Conservation (phyloP, 768 basidiomycete species). For the Podaxis mareebaensis region DNA sequence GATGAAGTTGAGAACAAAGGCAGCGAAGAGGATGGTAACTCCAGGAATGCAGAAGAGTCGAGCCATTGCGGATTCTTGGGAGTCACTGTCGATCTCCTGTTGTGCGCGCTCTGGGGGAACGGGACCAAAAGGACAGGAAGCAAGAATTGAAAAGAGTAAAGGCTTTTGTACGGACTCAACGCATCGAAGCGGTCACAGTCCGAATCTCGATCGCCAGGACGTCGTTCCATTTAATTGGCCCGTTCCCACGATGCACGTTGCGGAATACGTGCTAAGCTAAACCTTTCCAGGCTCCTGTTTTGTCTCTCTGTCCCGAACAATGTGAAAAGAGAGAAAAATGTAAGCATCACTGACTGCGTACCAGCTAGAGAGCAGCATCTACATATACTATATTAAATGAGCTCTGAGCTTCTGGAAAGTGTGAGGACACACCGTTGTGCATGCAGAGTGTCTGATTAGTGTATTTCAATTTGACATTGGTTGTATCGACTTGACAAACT, state of each 20-base stretch:
- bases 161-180: slow-evolving; percentile 3
- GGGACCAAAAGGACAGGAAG: slow-evolving; percentile 1
- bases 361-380: too few species aligned
- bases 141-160: background rate
- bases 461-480: too few species aligned
- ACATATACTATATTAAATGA: background rate
- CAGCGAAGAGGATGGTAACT: slow-evolving; percentile 50
- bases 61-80: slow-evolving; percentile 24
- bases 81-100: background rate
- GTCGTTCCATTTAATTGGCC: slow-evolving; percentile 2
- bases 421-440: background rate
- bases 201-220: background rate
- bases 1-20: slow-evolving; percentile 67
- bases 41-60: slow-evolving; percentile 65
- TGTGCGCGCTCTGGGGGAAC: background rate
- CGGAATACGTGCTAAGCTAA: slow-evolving; percentile 4
- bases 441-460: too few species aligned
- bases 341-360: too few species aligned
- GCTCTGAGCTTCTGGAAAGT: too few species aligned
- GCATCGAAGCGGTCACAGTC: background rate
- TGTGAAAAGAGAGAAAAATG: background rate
- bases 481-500: too few species aligned
- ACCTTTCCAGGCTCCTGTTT: background rate
- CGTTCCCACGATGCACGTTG: slow-evolving; percentile 9
- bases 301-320: background rate